These are phyloP conservation scores for Aspergillus novoparasiticus DNA, from an alignment of 2,329 filamentous ascomycete species.

Conservation along the genomic window DNA sequence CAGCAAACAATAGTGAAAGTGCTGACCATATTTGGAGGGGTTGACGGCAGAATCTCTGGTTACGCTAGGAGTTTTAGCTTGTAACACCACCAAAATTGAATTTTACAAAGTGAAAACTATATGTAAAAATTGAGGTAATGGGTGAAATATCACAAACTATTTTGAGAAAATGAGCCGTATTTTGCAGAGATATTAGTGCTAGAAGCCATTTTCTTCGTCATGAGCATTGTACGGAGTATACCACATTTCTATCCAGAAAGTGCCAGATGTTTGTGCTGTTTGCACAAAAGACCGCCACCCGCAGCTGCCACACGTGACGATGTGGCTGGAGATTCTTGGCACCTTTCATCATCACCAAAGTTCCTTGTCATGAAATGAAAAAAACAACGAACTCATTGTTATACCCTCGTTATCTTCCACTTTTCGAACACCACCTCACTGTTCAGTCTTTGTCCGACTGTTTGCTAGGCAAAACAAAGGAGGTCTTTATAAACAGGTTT, in stretches of 20 bases:
- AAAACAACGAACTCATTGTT: conserved; percentile 1
- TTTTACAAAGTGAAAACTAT: too few species aligned
- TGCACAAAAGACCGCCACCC: background rate
- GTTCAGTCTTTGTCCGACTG: background rate
- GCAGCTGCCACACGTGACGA: conserved; percentile 18
- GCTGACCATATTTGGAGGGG: background rate
- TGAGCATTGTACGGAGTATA: too few species aligned
- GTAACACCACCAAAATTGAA: background rate
- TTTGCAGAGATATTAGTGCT: background rate
- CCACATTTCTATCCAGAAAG: too few species aligned
- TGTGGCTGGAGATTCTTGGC: conserved; percentile 16
- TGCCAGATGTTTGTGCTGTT: background rate
- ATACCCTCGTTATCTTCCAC: background rate
- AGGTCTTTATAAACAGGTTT: conserved; percentile 6
- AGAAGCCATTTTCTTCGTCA: too few species aligned
- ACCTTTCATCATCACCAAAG: conserved; percentile 25
- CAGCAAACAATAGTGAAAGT: background rate
- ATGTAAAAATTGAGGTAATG: background rate
- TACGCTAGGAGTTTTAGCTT: background rate
- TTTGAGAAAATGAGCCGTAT: background rate
- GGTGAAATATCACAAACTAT: background rate
- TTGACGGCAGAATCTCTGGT: background rate
- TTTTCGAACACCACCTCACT: background rate
- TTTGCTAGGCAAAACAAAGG: background rate
- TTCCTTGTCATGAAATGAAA: conserved; percentile 9